These are phyloP conservation scores for Pestalotiopsis sp. DNA, from an alignment of 2,329 filamentous ascomycete genomes.

Conservation along the genomic window DNA sequence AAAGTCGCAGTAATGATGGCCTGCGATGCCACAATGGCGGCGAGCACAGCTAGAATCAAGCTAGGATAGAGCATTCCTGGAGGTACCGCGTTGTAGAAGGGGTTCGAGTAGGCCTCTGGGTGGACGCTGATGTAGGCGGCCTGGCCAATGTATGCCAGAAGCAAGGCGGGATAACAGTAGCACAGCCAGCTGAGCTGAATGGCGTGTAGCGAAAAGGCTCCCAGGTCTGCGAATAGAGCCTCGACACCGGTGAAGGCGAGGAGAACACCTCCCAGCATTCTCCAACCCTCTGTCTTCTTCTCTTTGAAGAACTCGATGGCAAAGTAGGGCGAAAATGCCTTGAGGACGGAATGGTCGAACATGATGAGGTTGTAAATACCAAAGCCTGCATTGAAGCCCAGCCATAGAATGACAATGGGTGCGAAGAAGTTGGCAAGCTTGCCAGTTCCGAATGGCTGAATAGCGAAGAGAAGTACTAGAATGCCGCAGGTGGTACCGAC, in stretches of 20 bases:
- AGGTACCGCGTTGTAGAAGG: conserved; percentile 73
- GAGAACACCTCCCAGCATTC: conserved; percentile 69
- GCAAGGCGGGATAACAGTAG: conserved; percentile 67
- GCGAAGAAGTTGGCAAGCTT: conserved; percentile 65
- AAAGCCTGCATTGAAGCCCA: conserved; percentile 63
- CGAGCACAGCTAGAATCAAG: conserved; percentile 69
- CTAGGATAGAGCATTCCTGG: conserved; percentile 70
- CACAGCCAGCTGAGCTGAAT: conserved; percentile 75
- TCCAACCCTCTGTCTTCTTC: conserved; percentile 64
- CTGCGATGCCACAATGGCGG: conserved; percentile 76
- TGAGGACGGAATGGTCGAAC: conserved; percentile 56
- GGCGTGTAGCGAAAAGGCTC: conserved; percentile 71
- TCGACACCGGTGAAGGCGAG: conserved; percentile 80
- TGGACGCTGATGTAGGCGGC: conserved; percentile 68
- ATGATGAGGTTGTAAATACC: conserved; percentile 65
- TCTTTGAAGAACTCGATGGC: conserved; percentile 63
- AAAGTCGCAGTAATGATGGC: conserved; percentile 79
- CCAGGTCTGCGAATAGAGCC: conserved; percentile 77
- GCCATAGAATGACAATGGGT: conserved; percentile 69
- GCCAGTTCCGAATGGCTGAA: conserved; percentile 68
- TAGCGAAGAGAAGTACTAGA: conserved; percentile 62
- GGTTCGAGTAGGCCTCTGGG: conserved; percentile 67
- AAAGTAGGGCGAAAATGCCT: conserved; percentile 61
- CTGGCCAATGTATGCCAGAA: conserved; percentile 72
- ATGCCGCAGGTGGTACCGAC: conserved; percentile 68